Conservation (phyloP, 139 green algal species). For the Chlamydomonas applanata region DNA sequence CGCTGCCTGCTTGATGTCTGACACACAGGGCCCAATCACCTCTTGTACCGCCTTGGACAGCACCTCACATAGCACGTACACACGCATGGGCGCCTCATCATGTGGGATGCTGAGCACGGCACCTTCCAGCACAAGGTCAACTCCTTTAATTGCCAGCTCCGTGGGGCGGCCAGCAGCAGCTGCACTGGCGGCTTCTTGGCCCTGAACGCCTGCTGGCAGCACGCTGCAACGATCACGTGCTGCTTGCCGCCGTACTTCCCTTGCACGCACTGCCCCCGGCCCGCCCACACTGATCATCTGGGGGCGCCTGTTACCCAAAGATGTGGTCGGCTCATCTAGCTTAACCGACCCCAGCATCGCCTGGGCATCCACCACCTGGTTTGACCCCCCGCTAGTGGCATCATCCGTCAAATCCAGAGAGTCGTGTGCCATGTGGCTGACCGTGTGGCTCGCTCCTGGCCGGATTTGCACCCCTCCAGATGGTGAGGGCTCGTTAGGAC, state of each 20-base stretch:
- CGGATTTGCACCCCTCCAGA: too few species aligned
- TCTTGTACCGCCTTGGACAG: conserved; percentile 67
- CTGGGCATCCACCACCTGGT: neutral
- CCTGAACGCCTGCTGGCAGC: neutral
- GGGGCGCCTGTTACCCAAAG: neutral
- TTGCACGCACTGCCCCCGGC: neutral
- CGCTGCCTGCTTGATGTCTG: neutral
- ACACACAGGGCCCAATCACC: conserved; percentile 22
- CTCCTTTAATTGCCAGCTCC: conserved; percentile 1
- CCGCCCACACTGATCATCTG: neutral
- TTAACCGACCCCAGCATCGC: neutral
- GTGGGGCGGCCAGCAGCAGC: neutral
- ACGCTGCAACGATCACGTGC: neutral
- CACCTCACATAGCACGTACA: conserved; percentile 49
- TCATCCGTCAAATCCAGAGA: too few species aligned
- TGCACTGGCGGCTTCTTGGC: neutral
- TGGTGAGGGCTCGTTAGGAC: too few species aligned
- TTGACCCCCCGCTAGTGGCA: too few species aligned
- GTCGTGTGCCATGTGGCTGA: too few species aligned
- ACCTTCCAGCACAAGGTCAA: conserved; percentile 38
- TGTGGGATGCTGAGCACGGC: conserved; percentile 35
- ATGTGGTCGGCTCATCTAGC: neutral
- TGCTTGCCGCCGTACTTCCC: neutral
- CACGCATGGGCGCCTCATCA: conserved; percentile 40
- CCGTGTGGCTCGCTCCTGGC: too few species aligned